A percentile compares a stretch with the other conserved stretches of the same genome.
Conservation (phyloP, 2,329 filamentous ascomycete genomes). For the Fusarium dimerum region DNA sequence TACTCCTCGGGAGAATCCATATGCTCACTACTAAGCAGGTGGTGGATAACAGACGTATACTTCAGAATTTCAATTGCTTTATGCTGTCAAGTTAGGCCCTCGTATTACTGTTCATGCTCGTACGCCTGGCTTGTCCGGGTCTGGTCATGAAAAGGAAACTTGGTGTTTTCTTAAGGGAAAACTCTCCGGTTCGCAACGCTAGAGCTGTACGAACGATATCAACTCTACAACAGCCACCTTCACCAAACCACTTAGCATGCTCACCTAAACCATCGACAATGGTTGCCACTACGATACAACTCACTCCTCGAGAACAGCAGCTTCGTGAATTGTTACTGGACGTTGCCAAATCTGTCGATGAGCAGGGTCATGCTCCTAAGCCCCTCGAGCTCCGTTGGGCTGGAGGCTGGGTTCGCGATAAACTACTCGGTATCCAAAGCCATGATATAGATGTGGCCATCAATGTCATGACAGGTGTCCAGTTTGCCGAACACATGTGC, state of each 20-base stretch:
- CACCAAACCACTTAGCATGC: background rate
- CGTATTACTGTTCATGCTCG: conserved; percentile 16
- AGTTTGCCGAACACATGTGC: conserved; percentile 70
- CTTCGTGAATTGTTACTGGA: conserved; percentile 79
- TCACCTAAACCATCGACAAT: conserved; percentile 12
- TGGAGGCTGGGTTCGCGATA: conserved; percentile 86
- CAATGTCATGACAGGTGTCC: conserved; percentile 79
- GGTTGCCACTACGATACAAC: conserved; percentile 39
- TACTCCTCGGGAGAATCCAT: background rate
- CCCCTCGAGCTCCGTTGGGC: conserved; percentile 73
- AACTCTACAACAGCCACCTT: background rate
- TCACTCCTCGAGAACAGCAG: conserved; percentile 71
- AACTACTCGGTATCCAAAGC: conserved; percentile 69
- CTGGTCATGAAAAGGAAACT: conserved; percentile 40
- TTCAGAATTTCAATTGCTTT: background rate
- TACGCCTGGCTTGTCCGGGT: conserved; percentile 20
- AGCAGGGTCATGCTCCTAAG: conserved; percentile 47
- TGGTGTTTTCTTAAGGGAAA: conserved; percentile 28
- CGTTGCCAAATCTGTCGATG: conserved; percentile 66
- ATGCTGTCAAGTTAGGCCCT: background rate
- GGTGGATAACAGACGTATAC: background rate
- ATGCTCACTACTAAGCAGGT: background rate
- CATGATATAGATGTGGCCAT: conserved; percentile 86
- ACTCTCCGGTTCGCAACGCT: conserved; percentile 2
- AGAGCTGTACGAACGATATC: conserved; percentile 1